Percentiles rank a stretch among this genome's conserved stretches.
phyloP scores from a whole-genome alignment of 1,284 basidiomycete genomes.

The Volvariella surrecta region DNA sequence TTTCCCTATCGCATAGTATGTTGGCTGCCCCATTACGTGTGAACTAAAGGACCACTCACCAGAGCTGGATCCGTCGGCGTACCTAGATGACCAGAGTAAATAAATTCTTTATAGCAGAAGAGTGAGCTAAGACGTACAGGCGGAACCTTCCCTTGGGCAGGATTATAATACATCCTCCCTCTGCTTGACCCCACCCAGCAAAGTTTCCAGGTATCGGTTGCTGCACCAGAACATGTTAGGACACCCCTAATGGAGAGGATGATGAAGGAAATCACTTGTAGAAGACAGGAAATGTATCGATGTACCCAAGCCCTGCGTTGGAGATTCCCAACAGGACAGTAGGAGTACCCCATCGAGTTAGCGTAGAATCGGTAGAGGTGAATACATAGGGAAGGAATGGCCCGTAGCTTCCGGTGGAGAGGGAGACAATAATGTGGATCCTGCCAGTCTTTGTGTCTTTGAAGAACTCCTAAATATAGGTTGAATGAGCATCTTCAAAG shows the following conservation, averaged over 20 bases:
- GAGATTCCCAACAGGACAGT: constrained; percentile 25
- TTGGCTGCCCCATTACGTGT: too few species aligned
- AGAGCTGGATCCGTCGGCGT: constrained; percentile 22
- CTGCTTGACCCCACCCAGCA: constrained; percentile 27
- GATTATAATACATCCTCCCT: constrained; percentile 22
- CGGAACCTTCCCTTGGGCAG: constrained; percentile 24
- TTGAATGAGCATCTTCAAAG: not conserved
- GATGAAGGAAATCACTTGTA: constrained; percentile 18
- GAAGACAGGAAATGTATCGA: constrained; percentile 26
- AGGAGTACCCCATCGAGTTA: constrained; percentile 23
- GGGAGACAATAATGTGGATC: constrained; percentile 24
- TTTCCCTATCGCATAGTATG: constrained; percentile 4
- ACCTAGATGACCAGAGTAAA: constrained; percentile 12
- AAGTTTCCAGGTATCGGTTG: constrained; percentile 24
- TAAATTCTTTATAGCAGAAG: not conserved
- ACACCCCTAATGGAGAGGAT: not conserved
- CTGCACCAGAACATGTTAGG: too few species aligned
- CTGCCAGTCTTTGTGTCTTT: constrained; percentile 24
- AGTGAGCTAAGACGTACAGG: constrained; percentile 15
- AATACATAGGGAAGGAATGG: constrained; percentile 27
- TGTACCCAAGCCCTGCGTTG: constrained; percentile 25
- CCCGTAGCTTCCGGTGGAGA: constrained; percentile 26
- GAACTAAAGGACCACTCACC: constrained; percentile 11
- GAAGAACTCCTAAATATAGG: constrained; percentile 22
- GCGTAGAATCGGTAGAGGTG: constrained; percentile 21